phyloP scores from a whole-genome alignment of 2,329 filamentous ascomycete genomes.

The Xylariaceae sp. region DNA sequence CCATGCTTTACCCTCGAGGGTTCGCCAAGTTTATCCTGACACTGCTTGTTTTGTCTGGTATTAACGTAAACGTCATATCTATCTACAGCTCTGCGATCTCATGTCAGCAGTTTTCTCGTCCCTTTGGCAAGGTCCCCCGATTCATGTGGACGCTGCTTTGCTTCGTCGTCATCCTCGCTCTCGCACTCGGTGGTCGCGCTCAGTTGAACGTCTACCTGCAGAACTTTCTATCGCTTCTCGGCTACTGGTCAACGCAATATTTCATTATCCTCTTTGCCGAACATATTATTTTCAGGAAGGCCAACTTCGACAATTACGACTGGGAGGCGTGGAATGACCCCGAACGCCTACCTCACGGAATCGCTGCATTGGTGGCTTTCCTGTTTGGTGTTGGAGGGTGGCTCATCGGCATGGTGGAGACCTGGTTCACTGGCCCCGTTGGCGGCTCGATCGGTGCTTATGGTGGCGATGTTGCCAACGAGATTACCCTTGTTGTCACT shows the following conservation, averaged over 20 bases:
- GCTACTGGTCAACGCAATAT: slow-evolving; percentile 48
- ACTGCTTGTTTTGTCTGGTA: slow-evolving; percentile 38
- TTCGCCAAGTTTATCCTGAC: slow-evolving; percentile 40
- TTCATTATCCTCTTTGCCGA: slow-evolving; percentile 45
- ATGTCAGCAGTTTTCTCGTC: slow-evolving; percentile 40
- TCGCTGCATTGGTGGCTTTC: slow-evolving; percentile 42
- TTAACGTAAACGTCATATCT: slow-evolving; percentile 44
- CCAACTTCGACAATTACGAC: slow-evolving; percentile 41
- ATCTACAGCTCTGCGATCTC: slow-evolving; percentile 39
- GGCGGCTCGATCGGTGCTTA: slow-evolving; percentile 39
- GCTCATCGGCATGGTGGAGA: slow-evolving; percentile 57
- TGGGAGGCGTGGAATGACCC: slow-evolving; percentile 47
- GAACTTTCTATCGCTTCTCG: slow-evolving; percentile 45
- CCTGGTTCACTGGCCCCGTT: slow-evolving; percentile 48
- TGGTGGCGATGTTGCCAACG: slow-evolving; percentile 49
- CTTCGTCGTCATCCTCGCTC: slow-evolving; percentile 41
- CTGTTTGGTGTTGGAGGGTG: slow-evolving; percentile 37
- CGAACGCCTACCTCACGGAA: slow-evolving; percentile 38
- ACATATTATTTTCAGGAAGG: slow-evolving; percentile 45
- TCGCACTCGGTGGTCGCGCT: slow-evolving; percentile 42
- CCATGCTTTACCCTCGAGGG: slow-evolving; percentile 40
- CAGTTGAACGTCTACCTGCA: slow-evolving; percentile 41
- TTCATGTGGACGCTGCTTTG: slow-evolving; percentile 45
- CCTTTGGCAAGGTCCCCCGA: slow-evolving; percentile 40
- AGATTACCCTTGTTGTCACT: slow-evolving; percentile 49